Base-by-base conservation (phyloP, 2,329 filamentous ascomycete genomes). In the Xylariaceae sp. region DNA sequence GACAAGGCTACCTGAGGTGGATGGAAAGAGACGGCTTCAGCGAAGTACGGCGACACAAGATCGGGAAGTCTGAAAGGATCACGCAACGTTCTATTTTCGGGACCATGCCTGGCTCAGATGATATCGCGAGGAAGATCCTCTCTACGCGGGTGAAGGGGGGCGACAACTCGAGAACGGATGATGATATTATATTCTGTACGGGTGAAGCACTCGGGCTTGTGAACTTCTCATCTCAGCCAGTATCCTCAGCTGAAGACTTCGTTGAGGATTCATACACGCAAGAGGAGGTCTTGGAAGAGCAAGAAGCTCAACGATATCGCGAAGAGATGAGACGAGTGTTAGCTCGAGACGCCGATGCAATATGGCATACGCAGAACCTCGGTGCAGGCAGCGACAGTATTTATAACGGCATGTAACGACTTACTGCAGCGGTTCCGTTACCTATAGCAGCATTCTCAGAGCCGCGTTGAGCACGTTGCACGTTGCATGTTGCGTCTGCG, bases 1-100 rank as follows among this genome's bases (percentile, higher is more conserved):
- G 87, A 1, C 83, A 89, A 19, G 92, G 92, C 0, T 83, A 86
- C 44, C 68, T 97, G 55, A 92, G 90, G 66, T 97, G 92, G 91
- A 82, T 95, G 40, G 92, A 97, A 68, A 78, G 91, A 33, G 90
- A 96, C 62, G 90, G 88, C 1, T 75, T 76, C 52, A 83, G 80
- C 6, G 80, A 84, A 57, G 77, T 79, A 39, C 73, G 81, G 44
- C 68, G 71, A 54, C 71, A 76, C 53, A 75, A 71, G 56, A 77
- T 85, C 27, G 80, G 82, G 1, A 74, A 81, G 51, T 78, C 77
- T 59, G 75, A 80, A 52, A 61, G 67, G 42, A 64, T 69, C 22
- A 70, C 71, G 39, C 69, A 71, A 9, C 65, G 68, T 9, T 80
- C 76, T 10, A 69, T 80, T 22, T 83, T 80, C 62, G 73, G 68